Percentiles rank a stretch among this genome's conserved stretches.
phyloP scores from a whole-genome alignment of 2,329 filamentous ascomycete species.

The Metarhizium anisopliae region DNA sequence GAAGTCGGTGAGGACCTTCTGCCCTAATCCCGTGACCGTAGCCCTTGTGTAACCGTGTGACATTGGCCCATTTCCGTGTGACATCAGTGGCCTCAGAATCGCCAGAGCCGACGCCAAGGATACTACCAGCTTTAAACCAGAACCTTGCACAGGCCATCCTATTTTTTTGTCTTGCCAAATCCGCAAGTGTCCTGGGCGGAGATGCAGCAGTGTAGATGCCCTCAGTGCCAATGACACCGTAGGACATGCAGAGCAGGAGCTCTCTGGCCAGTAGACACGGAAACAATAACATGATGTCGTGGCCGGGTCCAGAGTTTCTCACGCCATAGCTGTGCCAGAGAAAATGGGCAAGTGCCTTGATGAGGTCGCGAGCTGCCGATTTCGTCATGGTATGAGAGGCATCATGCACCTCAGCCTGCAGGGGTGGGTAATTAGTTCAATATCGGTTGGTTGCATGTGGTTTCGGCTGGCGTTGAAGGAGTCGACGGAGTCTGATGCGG shows the following conservation, averaged over 20 bases:
- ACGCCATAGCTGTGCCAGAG: conserved; percentile 44
- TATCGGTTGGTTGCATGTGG: too few species aligned
- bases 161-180: conserved; percentile 35
- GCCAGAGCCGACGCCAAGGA: too few species aligned
- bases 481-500: too few species aligned
- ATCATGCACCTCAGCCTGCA: conserved; percentile 50
- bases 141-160: too few species aligned
- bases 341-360: conserved; percentile 44
- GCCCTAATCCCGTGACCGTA: too few species aligned
- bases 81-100: too few species aligned
- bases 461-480: too few species aligned
- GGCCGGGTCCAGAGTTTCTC: conserved; percentile 35
- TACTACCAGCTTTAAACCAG: too few species aligned
- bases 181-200: conserved; percentile 37
- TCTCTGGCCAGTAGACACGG: conserved; percentile 47
- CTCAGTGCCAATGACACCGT: conserved; percentile 47
- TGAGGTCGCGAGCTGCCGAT: conserved; percentile 35
- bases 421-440: conserved; percentile 12
- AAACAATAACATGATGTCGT: conserved; percentile 41
- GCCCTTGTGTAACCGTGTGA: too few species aligned
- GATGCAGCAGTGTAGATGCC: conserved; percentile 50
- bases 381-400: conserved; percentile 46
- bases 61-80: too few species aligned
- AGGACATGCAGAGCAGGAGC: conserved; percentile 44
- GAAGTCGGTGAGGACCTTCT: too few species aligned